Conservation (phyloP, 768 basidiomycete genomes). For the Podaxis rugospora region DNA sequence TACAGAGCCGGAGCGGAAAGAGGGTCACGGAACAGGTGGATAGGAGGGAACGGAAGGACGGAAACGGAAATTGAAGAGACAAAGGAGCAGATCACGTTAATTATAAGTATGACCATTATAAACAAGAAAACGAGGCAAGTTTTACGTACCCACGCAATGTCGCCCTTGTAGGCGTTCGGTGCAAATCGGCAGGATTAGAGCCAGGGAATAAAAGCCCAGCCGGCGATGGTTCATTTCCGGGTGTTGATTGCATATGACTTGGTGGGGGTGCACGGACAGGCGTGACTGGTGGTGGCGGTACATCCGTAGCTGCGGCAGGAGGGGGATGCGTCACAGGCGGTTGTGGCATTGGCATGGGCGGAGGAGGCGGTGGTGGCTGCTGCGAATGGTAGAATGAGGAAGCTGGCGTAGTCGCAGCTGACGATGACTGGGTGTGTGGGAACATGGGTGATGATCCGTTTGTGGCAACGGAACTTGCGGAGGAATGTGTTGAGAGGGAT, state of each 20-base stretch:
- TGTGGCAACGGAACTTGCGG: constrained; percentile 10
- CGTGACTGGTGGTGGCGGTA: not conserved
- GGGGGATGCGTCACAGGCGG: not conserved
- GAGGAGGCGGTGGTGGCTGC: not conserved
- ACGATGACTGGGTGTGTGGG: not conserved
- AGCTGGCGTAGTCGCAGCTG: not conserved
- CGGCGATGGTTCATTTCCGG: not conserved
- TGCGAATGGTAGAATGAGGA: not conserved
- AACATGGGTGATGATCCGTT: constrained; percentile 9
- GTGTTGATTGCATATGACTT: not conserved
- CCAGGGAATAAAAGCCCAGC: not conserved
- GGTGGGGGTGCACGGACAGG: not conserved
- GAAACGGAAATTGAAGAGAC: not conserved
- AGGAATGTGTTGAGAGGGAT: constrained; percentile 6
- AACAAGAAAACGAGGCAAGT: not conserved
- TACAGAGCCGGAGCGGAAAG: not conserved
- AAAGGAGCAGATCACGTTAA: not conserved
- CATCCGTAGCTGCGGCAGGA: not conserved
- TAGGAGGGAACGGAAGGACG: not conserved
- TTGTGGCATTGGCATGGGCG: not conserved
- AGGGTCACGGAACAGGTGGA: not conserved
- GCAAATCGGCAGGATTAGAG: not conserved
- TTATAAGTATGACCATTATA: not conserved
- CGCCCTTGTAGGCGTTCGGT: constrained; percentile 17
- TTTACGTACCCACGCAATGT: constrained; percentile 30